Conservation (phyloP, 306 rosid species). For the Vigna nakashimae region DNA sequence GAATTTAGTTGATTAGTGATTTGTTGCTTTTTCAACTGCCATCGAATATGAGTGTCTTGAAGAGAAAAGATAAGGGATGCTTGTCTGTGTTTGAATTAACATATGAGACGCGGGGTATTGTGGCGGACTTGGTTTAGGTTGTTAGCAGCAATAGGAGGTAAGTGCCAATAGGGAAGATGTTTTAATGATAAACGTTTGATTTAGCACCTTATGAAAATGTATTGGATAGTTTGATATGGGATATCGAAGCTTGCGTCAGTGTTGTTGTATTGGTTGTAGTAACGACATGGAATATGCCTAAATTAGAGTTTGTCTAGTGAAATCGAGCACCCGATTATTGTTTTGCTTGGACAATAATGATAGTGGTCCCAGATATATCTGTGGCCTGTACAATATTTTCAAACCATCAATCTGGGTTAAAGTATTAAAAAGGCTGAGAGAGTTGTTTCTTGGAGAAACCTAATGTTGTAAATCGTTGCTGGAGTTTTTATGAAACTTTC, state of each 20-base stretch:
- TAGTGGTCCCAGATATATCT: conserved; percentile 26
- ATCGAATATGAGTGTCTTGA: conserved; percentile 1
- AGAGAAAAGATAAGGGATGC: not conserved
- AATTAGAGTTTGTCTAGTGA: conserved; percentile 22
- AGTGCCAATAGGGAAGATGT: not conserved
- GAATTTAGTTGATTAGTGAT: conserved; percentile 30
- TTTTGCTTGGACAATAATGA: conserved; percentile 24
- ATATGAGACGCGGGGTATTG: not conserved
- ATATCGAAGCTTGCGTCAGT: not conserved
- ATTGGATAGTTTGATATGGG: conserved; percentile 15
- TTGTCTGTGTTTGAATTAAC: conserved; percentile 20
- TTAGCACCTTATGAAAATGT: conserved; percentile 29
- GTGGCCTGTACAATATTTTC: conserved; percentile 18
- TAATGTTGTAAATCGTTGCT: conserved; percentile 1
- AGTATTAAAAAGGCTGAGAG: conserved; percentile 1
- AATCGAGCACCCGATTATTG: conserved; percentile 8
- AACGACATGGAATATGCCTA: not conserved
- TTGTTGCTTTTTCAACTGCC: conserved; percentile 32
- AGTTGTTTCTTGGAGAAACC: conserved; percentile 7
- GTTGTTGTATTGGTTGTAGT: conserved; percentile 28
- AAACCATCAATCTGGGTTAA: conserved; percentile 15
- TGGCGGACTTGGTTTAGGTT: conserved; percentile 9
- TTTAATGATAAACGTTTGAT: conserved; percentile 26
- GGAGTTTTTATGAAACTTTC: conserved; percentile 13
- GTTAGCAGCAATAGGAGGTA: not conserved